Conservation (phyloP, 2,329 filamentous ascomycete species). For the Zymoseptoria brevis region DNA sequence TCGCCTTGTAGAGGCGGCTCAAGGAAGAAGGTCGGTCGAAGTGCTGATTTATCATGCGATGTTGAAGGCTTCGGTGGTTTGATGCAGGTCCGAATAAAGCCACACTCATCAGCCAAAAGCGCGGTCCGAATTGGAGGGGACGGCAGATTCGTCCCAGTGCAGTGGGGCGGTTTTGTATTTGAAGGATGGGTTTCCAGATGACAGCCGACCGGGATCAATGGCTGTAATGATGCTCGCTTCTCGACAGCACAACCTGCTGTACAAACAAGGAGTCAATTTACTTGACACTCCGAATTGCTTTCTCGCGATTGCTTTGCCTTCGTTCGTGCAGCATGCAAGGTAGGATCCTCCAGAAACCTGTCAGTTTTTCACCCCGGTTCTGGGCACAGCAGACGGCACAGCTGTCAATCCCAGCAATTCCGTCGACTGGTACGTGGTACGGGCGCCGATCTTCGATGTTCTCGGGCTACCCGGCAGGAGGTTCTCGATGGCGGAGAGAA, state of each 20-base stretch:
- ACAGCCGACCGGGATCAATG: neutral
- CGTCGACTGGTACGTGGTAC: neutral
- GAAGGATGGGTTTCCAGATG: neutral
- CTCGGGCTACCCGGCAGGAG: neutral
- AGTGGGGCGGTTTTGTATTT: neutral
- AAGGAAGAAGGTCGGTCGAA: neutral
- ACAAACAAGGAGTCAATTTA: neutral
- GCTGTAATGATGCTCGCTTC: neutral
- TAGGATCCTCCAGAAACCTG: neutral
- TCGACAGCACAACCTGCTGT: neutral
- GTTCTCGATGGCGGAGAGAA: neutral
- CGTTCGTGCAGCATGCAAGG: neutral
- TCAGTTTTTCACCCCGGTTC: neutral
- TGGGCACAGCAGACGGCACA: neutral
- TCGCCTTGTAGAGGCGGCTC: neutral
- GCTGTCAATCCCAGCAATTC: neutral
- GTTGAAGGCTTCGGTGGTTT: neutral
- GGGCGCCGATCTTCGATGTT: neutral
- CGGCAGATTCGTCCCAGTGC: neutral
- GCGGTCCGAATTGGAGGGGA: neutral
- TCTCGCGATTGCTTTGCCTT: neutral
- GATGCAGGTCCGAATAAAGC: neutral
- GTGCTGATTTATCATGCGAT: neutral
- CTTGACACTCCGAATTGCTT: neutral
- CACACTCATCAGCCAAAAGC: neutral